These are phyloP conservation scores for Capsicum pubescens DNA, from an alignment of 257 asterid genomes.

Conservation along the genomic window DNA sequence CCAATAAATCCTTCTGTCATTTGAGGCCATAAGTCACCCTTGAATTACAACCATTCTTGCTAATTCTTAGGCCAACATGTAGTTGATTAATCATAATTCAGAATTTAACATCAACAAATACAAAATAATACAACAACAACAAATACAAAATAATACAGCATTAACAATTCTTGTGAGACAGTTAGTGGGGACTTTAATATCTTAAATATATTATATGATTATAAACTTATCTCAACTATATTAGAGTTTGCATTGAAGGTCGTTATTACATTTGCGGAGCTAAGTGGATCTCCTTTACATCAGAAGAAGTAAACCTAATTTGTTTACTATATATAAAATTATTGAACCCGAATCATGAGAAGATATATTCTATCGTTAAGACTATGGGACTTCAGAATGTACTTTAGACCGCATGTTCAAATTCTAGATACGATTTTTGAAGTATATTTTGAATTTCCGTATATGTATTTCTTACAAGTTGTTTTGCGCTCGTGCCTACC, in stretches of 20 bases:
- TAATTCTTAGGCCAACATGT: not conserved
- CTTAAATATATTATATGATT: not conserved
- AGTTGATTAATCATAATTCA: not conserved
- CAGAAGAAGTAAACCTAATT: too few species aligned
- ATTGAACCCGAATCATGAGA: too few species aligned
- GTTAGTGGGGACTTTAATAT: not conserved
- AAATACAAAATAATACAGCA: not conserved
- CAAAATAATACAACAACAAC: not conserved
- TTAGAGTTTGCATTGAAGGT: too few species aligned
- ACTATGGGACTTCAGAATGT: not conserved
- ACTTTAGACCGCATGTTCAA: not conserved
- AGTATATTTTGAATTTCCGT: not conserved
- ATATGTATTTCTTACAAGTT: not conserved
- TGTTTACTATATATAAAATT: too few species aligned
- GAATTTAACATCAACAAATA: not conserved
- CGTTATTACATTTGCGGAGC: too few species aligned
- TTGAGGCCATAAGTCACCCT: not conserved
- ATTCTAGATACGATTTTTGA: not conserved
- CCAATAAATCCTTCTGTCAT: not conserved
- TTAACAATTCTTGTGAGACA: not conserved
- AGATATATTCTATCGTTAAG: not conserved
- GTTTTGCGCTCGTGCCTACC: not conserved
- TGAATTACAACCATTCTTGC: conserved; percentile 21
- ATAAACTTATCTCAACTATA: too few species aligned
- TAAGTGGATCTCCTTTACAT: too few species aligned